Conservation (phyloP, 805 yeast genomes). For the Danielia reshetovae region DNA sequence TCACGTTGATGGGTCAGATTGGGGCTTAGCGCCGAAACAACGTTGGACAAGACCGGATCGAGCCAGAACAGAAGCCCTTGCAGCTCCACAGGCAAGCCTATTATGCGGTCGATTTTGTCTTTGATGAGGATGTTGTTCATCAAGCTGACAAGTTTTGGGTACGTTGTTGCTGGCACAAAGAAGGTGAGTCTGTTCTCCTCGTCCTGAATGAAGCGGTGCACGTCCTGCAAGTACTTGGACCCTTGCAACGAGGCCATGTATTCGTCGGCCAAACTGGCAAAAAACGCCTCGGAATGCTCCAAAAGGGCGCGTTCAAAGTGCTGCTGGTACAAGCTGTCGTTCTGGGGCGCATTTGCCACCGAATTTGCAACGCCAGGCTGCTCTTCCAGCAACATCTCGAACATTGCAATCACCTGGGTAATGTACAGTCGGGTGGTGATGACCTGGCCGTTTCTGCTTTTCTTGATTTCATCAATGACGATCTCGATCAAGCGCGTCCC, state of each 20-base stretch:
- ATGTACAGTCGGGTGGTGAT: conserved; percentile 56
- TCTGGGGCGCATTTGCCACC: conserved; percentile 23
- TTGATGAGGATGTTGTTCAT: conserved; percentile 59
- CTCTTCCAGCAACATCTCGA: conserved; percentile 56
- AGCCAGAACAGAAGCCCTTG: conserved; percentile 63
- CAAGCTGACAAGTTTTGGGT: conserved; percentile 49
- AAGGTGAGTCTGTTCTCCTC: conserved; percentile 57
- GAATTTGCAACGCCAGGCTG: conserved; percentile 5
- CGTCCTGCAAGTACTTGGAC: conserved; percentile 48
- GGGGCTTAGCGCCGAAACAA: conserved; percentile 4
- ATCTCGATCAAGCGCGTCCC: conserved; percentile 48
- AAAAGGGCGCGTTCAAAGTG: conserved; percentile 67
- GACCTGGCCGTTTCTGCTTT: conserved; percentile 50
- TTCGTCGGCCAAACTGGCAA: conserved; percentile 43
- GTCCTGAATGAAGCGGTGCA: conserved; percentile 51
- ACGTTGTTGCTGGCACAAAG: conserved; percentile 48
- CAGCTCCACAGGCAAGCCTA: conserved; percentile 41
- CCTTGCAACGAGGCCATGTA: conserved; percentile 44
- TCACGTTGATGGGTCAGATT: conserved; percentile 1
- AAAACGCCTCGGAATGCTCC: conserved; percentile 52
- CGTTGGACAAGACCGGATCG: conserved; percentile 31
- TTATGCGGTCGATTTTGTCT: conserved; percentile 51
- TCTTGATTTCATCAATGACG: conserved; percentile 52
- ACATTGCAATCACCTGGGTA: conserved; percentile 62
- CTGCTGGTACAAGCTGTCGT: conserved; percentile 59